Evolutionary conservation across 352 stramenopile genomes (phyloP), one percentile per base, ranked within the genome.

Genomic region (Globisporangium barbulae): DNA sequence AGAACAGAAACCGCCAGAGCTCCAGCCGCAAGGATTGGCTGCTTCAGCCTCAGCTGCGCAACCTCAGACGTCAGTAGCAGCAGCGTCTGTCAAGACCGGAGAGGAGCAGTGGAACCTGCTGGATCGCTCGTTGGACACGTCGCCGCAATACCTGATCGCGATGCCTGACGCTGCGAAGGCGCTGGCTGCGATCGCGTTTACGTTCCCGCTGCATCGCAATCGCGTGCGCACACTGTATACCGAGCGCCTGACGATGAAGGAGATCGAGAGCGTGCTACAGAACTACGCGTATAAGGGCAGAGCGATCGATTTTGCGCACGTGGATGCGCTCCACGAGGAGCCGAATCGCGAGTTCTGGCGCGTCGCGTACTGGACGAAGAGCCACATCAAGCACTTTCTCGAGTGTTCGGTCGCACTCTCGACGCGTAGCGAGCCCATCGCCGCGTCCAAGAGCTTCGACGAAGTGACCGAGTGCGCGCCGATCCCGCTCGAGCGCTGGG

Each of bases 111-210:
- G 77, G 78, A 68, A 72, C 8, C 61, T 89, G 22, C 42, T 81
- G 28, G 78, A 85, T 30, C 72, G 58, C 19, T 75, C 72, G 25
- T 50, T 89, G 39, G 76, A 70, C 13, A 70, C 61, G 50, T 74
- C 78, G 22, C 70, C 54, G 2, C 41, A 86, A 41, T 88, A 88
- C 48, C 50, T 87, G 45, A 89, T 89, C 66, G 64, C 76, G 1
- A 70, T 85, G 41, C 60, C 76, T 4, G 80, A 89, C 45, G 80
- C 80, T n/a, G 78, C 76, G 12, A 88, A 85, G 42, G 76, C 75
- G 53, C 54, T 89, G 7, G 69, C 77, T 5, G 66, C 78, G 22
- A 68, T 78, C 31, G 67, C 78, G 0, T 86, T 79, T 55, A 84
- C 75, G 28, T 89, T 89, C 45, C 80, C 80, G 12, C 58, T 89